A percentile compares a stretch with the other conserved stretches of the same genome.
Evolutionary conservation across 2,329 filamentous ascomycete genomes (phyloP).

Genomic region (Ophidiomyces ophidiicola): DNA sequence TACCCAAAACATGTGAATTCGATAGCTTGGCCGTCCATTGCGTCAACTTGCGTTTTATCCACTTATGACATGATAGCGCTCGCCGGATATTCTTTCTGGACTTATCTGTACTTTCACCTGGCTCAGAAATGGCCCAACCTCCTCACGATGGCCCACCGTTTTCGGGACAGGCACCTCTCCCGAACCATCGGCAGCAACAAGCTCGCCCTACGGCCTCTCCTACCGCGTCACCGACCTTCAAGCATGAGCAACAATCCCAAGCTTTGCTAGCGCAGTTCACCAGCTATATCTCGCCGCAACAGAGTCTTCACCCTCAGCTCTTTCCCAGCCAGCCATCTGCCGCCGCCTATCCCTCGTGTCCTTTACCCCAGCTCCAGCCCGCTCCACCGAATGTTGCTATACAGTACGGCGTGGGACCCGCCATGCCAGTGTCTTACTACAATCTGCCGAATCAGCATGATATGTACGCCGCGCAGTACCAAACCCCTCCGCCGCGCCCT

Average conservation of each 20-base stretch:
- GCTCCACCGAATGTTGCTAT: slow-evolving; percentile 19
- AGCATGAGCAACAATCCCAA: slow-evolving; percentile 26
- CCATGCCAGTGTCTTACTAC: slow-evolving; percentile 17
- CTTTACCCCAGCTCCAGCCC: slow-evolving; percentile 22
- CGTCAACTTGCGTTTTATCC: too few species aligned
- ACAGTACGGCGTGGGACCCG: slow-evolving; percentile 23
- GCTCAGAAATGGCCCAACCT: slow-evolving; percentile 9
- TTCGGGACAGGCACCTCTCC: slow-evolving; percentile 15
- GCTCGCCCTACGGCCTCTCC: slow-evolving; percentile 22
- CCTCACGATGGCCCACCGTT: slow-evolving; percentile 32
- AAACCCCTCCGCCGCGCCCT: slow-evolving; percentile 15
- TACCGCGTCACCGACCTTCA: slow-evolving; percentile 26
- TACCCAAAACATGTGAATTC: too few species aligned
- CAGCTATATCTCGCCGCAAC: slow-evolving; percentile 23
- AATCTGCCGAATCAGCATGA: slow-evolving; percentile 16
- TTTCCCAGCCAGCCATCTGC: slow-evolving; percentile 25
- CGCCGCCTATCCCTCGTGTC: slow-evolving; percentile 25
- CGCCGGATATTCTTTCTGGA: neutral
- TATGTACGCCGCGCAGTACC: slow-evolving; percentile 13
- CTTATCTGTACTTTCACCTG: neutral
- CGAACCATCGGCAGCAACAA: slow-evolving; percentile 24
- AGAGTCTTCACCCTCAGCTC: slow-evolving; percentile 24
- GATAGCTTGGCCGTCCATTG: too few species aligned
- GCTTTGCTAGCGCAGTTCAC: slow-evolving; percentile 25
- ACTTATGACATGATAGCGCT: too few species aligned